phyloP scores from a whole-genome alignment of 2,329 filamentous ascomycete genomes.

The Plectosphaerella cucumerina region DNA sequence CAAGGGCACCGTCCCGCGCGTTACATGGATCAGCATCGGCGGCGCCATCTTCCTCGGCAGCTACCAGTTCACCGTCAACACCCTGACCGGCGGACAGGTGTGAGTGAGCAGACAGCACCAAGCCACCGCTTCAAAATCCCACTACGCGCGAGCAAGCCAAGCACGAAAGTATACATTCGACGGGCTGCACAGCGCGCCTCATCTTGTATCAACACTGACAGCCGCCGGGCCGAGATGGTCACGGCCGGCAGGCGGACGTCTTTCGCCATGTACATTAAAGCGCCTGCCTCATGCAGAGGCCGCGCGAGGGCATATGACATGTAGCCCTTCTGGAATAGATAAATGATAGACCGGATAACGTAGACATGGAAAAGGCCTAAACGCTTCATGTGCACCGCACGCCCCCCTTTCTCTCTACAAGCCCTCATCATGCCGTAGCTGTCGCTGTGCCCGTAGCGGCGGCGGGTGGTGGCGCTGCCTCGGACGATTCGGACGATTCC shows the following conservation, averaged over 20 bases:
- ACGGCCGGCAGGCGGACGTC: neutral
- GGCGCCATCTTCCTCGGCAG: constrained; percentile 92
- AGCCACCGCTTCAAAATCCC: too few relatives aligned
- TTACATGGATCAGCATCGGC: constrained; percentile 92
- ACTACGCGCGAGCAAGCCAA: neutral
- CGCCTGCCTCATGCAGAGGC: neutral
- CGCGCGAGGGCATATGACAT: neutral
- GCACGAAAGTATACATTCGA: neutral
- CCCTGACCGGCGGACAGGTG: constrained; percentile 43
- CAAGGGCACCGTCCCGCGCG: constrained; percentile 71
- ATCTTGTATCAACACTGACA: neutral
- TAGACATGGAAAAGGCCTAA: neutral
- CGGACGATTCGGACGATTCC: neutral
- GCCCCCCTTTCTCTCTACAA: neutral
- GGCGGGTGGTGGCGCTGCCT: neutral
- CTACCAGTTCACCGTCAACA: constrained; percentile 85
- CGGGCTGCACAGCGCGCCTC: neutral
- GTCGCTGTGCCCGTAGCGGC: neutral
- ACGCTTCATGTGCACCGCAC: constrained; percentile 1
- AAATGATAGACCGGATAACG: neutral
- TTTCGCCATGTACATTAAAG: constrained; percentile 1
- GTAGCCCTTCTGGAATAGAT: constrained; percentile 1
- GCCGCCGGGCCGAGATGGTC: neutral
- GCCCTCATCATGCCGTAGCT: neutral
- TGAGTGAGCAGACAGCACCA: too few relatives aligned